phyloP scores from a whole-genome alignment of 139 green algal species.

The Mychonastes homosphaera region DNA sequence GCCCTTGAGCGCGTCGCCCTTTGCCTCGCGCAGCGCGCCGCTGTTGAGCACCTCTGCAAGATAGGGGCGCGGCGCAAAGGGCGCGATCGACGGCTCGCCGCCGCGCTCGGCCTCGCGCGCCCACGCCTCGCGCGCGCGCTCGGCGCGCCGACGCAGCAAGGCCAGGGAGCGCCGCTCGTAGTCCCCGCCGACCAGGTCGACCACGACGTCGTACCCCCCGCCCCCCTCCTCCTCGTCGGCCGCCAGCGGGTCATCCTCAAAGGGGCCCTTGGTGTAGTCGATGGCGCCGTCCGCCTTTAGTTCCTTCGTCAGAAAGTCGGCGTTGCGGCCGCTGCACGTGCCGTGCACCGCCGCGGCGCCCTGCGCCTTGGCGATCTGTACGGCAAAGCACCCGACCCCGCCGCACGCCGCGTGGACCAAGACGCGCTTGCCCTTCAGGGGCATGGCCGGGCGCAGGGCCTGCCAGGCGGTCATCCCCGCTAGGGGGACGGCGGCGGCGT shows the following conservation, averaged over 20 bases:
- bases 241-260: too few relatives aligned
- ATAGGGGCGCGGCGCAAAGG: not conserved
- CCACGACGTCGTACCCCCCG: slow-evolving; percentile 23
- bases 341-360: slow-evolving; percentile 33
- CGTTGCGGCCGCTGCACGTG: slow-evolving; percentile 39
- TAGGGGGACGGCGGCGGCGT: slow-evolving; percentile 25
- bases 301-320: slow-evolving; percentile 26
- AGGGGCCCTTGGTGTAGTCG: slow-evolving; percentile 50
- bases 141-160: not conserved
- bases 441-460: slow-evolving; percentile 21
- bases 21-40: slow-evolving; percentile 5
- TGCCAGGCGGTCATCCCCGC: slow-evolving; percentile 36
- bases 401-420: slow-evolving; percentile 30
- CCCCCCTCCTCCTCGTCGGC: slow-evolving; percentile 2
- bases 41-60: slow-evolving; percentile 11
- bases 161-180: slow-evolving; percentile 13
- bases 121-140: slow-evolving; percentile 1
- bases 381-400: slow-evolving; percentile 28
- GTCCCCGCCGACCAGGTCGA: slow-evolving; percentile 24
- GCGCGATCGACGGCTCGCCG: slow-evolving; percentile 4
- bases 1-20: not conserved
- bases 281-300: slow-evolving; percentile 44
- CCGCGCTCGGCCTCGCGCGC: not conserved
- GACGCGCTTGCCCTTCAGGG: slow-evolving; percentile 31
- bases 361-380: slow-evolving; percentile 44